Conservation (phyloP, 768 basidiomycete genomes). For the Phylloporus sp. region DNA sequence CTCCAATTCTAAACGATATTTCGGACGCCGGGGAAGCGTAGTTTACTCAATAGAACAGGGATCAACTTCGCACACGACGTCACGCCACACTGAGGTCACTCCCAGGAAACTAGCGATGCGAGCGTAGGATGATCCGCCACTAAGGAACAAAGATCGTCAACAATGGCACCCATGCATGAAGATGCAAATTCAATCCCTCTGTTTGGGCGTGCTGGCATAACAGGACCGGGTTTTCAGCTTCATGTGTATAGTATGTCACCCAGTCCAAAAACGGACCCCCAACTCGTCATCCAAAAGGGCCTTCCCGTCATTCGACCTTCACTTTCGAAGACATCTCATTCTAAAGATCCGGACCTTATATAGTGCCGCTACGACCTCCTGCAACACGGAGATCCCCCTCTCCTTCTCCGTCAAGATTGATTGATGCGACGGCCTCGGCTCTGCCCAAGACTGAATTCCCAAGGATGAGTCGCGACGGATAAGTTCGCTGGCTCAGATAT, state of each 20-base stretch:
- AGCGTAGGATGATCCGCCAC: conserved; percentile 14
- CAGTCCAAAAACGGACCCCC: too few species aligned
- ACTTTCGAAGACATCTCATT: neutral
- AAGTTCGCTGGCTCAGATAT: neutral
- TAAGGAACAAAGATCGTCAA: conserved; percentile 11
- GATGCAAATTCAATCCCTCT: neutral
- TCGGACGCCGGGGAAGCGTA: neutral
- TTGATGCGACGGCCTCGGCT: conserved; percentile 18
- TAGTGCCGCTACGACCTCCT: neutral
- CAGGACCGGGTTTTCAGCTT: neutral
- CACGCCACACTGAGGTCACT: neutral
- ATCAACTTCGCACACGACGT: neutral
- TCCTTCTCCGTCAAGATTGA: neutral
- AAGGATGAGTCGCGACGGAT: too few species aligned
- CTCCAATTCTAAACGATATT: neutral
- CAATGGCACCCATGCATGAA: neutral
- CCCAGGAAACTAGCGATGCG: neutral
- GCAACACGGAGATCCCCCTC: neutral
- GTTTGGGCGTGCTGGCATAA: neutral
- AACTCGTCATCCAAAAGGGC: too few species aligned
- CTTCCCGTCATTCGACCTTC: too few species aligned
- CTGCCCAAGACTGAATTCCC: conserved; percentile 1
- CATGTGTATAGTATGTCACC: neutral
- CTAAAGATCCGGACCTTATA: neutral
- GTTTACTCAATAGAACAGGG: neutral